Evolutionary conservation across 352 stramenopile species (phyloP).

Genomic region (Phytophthora tentaculata): DNA sequence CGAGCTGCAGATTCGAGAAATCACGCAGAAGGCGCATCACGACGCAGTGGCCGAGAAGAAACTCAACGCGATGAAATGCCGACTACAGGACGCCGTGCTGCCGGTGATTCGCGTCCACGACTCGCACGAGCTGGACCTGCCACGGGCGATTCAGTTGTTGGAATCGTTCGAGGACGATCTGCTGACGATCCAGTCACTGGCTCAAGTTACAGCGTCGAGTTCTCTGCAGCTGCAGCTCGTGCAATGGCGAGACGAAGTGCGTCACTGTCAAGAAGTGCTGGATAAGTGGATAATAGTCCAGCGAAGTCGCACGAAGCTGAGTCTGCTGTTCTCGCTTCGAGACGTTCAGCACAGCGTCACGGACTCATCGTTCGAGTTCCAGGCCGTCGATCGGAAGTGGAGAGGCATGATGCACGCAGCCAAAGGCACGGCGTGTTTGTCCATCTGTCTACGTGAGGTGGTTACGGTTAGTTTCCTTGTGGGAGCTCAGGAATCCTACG

Average conservation of each 20-base stretch:
- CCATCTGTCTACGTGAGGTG: constrained; percentile 63
- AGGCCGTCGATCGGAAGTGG: constrained; percentile 73
- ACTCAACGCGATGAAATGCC: constrained; percentile 64
- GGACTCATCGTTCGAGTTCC: constrained; percentile 64
- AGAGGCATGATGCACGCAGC: constrained; percentile 67
- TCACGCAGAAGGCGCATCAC: constrained; percentile 57
- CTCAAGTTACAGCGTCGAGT: constrained; percentile 48
- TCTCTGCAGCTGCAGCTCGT: constrained; percentile 48
- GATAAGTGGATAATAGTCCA: constrained; percentile 64
- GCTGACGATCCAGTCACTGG: constrained; percentile 61
- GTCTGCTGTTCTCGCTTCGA: constrained; percentile 49
- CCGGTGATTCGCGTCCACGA: constrained; percentile 54
- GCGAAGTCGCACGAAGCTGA: constrained; percentile 55
- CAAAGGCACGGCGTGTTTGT: constrained; percentile 53
- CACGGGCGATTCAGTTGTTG: constrained; percentile 40
- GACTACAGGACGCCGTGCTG: constrained; percentile 43
- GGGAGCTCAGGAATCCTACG: constrained; percentile 45
- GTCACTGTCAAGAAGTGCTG: constrained; percentile 62
- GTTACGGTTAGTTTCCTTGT: constrained; percentile 61
- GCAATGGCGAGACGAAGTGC: constrained; percentile 68
- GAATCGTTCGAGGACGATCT: constrained; percentile 60
- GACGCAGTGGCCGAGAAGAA: constrained; percentile 64
- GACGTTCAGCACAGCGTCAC: constrained; percentile 67
- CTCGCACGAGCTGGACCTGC: constrained; percentile 51
- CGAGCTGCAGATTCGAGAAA: constrained; percentile 64